phyloP scores from a whole-genome alignment of 192 early-diverging fungal genomes.

The Coemansia sp. region DNA sequence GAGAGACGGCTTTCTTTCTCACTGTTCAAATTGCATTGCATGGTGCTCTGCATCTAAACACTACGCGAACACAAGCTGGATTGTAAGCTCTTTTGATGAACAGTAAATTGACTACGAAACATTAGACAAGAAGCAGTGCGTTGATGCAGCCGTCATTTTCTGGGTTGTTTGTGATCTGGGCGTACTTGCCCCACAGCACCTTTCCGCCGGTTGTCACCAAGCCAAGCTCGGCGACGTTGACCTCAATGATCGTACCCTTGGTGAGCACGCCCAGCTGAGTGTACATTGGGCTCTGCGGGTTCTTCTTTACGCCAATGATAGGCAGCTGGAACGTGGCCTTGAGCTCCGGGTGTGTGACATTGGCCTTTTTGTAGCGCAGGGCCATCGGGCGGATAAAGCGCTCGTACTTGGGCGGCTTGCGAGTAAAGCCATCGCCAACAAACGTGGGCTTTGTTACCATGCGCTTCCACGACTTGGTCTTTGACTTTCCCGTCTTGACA shows the following conservation, averaged over 20 bases:
- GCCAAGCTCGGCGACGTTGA: constrained; percentile 93
- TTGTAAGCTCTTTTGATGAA: constrained; percentile 4
- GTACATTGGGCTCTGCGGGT: constrained; percentile 93
- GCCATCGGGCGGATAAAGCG: constrained; percentile 98
- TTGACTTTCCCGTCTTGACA: constrained; percentile 90
- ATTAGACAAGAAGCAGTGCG: constrained; percentile 88
- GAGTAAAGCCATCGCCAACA: constrained; percentile 99
- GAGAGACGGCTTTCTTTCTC: not conserved
- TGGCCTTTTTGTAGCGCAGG: constrained; percentile 97
- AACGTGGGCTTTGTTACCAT: constrained; percentile 99
- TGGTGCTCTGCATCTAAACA: not conserved
- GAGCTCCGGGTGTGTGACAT: constrained; percentile 98
- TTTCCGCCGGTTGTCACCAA: constrained; percentile 96
- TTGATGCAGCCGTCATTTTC: constrained; percentile 98
- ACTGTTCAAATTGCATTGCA: not conserved
- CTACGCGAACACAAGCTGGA: not conserved
- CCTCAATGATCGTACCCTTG: constrained; percentile 97
- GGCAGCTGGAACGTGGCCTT: constrained; percentile 96
- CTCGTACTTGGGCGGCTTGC: constrained; percentile 99
- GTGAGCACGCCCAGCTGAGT: constrained; percentile 97
- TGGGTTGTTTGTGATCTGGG: constrained; percentile 97
- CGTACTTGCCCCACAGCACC: constrained; percentile 98
- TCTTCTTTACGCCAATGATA: constrained; percentile 99
- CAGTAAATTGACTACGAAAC: not conserved
- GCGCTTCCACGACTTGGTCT: constrained; percentile 97